Percentiles rank a stretch among this genome's conserved stretches.
These are phyloP conservation scores for Claviceps sp. DNA, from an alignment of 2,329 filamentous ascomycete genomes.

Conservation along the genomic window DNA sequence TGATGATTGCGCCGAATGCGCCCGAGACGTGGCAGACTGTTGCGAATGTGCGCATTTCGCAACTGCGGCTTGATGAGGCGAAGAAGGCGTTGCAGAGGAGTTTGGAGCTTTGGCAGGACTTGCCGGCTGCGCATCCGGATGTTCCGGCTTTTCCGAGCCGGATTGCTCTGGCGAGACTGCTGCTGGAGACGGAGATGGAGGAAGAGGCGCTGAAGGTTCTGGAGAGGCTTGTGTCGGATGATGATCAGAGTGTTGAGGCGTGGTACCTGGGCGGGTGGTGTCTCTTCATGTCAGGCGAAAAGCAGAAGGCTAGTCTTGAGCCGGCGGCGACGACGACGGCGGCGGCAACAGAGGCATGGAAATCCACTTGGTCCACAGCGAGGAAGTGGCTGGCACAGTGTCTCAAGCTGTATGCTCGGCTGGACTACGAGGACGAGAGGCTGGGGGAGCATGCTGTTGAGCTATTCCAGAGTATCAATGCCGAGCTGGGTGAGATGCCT, in stretches of 20 bases:
- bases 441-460: conserved; percentile 64
- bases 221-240: conserved; percentile 71
- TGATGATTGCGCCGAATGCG: conserved; percentile 66
- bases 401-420: conserved; percentile 59
- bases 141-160: conserved; percentile 79
- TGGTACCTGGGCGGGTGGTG: conserved; percentile 98
- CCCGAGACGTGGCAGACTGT: conserved; percentile 92
- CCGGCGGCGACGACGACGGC: conserved; percentile 18
- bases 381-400: conserved; percentile 74
- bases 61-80: conserved; percentile 67
- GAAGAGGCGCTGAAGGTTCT: conserved; percentile 74
- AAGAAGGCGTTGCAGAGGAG: conserved; percentile 65
- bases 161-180: conserved; percentile 67
- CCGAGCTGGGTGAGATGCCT: conserved; percentile 48
- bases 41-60: conserved; percentile 86
- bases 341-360: conserved; percentile 30
- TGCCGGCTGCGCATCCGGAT: conserved; percentile 55
- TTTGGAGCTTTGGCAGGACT: conserved; percentile 68
- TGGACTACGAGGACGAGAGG: conserved; percentile 77
- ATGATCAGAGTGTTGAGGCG: conserved; percentile 87
- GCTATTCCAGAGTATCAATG: conserved; percentile 49
- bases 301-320: conserved; percentile 32
- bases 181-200: conserved; percentile 86
- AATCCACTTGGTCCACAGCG: conserved; percentile 56
- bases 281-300: conserved; percentile 64